Evolutionary conservation across 2,329 filamentous ascomycete genomes (phyloP).

Genomic region (Diaporthe amygdali): DNA sequence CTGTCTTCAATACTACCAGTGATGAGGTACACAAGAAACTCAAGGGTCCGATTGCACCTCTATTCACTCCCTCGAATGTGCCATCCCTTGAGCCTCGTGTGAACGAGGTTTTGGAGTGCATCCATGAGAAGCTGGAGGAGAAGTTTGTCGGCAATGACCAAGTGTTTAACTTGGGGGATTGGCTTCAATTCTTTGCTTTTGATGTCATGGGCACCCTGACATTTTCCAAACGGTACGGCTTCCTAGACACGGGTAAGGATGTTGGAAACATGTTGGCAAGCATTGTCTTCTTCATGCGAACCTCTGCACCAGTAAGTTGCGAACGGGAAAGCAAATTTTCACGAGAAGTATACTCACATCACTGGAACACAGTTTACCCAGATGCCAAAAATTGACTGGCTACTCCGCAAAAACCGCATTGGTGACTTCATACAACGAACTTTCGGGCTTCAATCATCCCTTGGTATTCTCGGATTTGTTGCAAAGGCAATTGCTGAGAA

Average conservation of each 20-base stretch:
- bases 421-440: slow-evolving; percentile 2
- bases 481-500: slow-evolving; percentile 6
- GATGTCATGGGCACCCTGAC: slow-evolving; percentile 37
- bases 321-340: neutral
- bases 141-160: slow-evolving; percentile 18
- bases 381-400: slow-evolving; percentile 3
- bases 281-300: slow-evolving; percentile 31
- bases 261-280: slow-evolving; percentile 31
- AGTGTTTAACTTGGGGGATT: slow-evolving; percentile 29
- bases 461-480: neutral
- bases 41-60: slow-evolving; percentile 33
- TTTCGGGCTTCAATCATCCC: slow-evolving; percentile 2
- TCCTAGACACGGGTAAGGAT: slow-evolving; percentile 35
- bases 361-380: neutral
- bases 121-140: slow-evolving; percentile 29
- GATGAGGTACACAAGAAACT: slow-evolving; percentile 35
- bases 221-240: slow-evolving; percentile 36
- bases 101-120: slow-evolving; percentile 28
- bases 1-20: slow-evolving; percentile 37
- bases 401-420: neutral
- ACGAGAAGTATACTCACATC: neutral
- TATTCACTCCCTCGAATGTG: slow-evolving; percentile 31
- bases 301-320: slow-evolving; percentile 30
- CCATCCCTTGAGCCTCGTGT: slow-evolving; percentile 30
- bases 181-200: slow-evolving; percentile 39